Evolutionary conservation across 2,329 filamentous ascomycete species (phyloP), one percentile per base, ranked within the genome.

Genomic region (Fusarium sp.): DNA sequence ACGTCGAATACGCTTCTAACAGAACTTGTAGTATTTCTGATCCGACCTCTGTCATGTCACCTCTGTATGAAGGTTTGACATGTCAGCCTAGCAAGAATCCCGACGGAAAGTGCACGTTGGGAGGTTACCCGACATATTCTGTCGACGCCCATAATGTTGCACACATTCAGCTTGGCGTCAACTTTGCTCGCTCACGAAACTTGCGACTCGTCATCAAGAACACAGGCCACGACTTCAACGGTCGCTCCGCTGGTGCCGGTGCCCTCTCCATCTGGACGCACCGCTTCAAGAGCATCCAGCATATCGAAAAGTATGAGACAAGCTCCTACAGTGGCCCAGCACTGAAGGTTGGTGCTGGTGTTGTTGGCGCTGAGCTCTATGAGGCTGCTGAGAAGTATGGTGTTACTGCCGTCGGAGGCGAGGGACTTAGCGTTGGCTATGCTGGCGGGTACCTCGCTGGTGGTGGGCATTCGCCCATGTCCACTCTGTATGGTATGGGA

Each of bases 191-290:
- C 8, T 79, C 79, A 28, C 72, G 78, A 8, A 83, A 85, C 62
- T 69, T 86, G 9, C 82, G 84, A 4, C 72, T 87, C 15, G 81
- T 85, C 7, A 78, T 86, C 58, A 86, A 75, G 57, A 78, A 86
- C 76, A 87, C 84, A 0, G 85, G 85, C 36, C 85, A 87, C 66
- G 83, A 85, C 65, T 86, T 84, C 71, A 77, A 79, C 6, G 90
- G 89, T 36, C 88, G 86, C 1, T 72, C 69, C 15, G 87, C 87
- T 0, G 90, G 89, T n/a, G 85, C 85, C 23, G 89, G 89, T 2
- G 82, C 86, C 0, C 75, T 90, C 4, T 82, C 84, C 5, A 79
- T 90, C 54, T 90, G 89, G 84, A 89, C 84, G 9, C 87, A 89
- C 62, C 77, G 83, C 64, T 82, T 90, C 57, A 85, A 88, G 72